Evolutionary conservation across 108 stramenopile genomes (phyloP).

Genomic region (Cyclotella kingstonii): DNA sequence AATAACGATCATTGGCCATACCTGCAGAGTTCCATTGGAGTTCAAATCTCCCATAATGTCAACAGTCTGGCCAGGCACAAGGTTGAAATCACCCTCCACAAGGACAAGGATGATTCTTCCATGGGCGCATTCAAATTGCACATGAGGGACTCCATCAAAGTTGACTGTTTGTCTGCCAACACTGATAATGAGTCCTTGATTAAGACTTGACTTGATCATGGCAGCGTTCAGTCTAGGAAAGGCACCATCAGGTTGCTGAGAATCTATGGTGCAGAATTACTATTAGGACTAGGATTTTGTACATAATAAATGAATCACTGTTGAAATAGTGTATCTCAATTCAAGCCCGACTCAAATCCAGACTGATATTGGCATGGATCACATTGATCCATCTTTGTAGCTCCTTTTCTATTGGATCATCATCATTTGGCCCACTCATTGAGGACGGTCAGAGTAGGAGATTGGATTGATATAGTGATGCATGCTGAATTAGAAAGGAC

Average conservation of each 20-base stretch:
- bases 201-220: conserved; percentile 57
- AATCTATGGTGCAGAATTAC: conserved; percentile 1
- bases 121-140: conserved; percentile 32
- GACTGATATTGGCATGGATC: too few relatives aligned
- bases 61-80: conserved; percentile 11
- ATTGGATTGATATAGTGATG: too few relatives aligned
- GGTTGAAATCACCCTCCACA: conserved; percentile 7
- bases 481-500: too few relatives aligned
- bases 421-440: too few relatives aligned
- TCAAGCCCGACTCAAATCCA: too few relatives aligned
- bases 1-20: not conserved
- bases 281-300: too few relatives aligned
- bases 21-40: conserved; percentile 14
- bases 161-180: conserved; percentile 20
- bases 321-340: too few relatives aligned
- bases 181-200: conserved; percentile 24
- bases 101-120: conserved; percentile 18
- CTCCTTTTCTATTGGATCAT: too few relatives aligned
- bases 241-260: conserved; percentile 59
- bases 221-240: conserved; percentile 64
- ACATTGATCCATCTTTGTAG: too few relatives aligned
- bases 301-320: too few relatives aligned
- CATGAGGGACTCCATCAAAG: conserved; percentile 22
- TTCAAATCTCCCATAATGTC: conserved; percentile 30
- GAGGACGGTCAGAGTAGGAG: too few relatives aligned